These are phyloP conservation scores for Rhynchosporium agropyri DNA, from an alignment of 2,329 filamentous ascomycete genomes.

Conservation along the genomic window DNA sequence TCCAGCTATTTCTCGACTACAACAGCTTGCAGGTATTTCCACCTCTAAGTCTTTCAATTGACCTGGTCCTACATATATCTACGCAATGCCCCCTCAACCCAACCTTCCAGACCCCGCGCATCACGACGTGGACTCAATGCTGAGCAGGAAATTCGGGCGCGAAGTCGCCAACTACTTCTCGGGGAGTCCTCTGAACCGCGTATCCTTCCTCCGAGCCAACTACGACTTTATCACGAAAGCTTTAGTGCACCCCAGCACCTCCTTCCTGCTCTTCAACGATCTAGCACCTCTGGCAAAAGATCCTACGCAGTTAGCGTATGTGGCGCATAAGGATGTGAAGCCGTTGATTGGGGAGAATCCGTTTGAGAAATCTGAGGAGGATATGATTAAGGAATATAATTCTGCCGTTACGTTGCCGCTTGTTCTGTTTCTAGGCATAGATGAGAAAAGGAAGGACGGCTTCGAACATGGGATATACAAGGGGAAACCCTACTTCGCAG, in stretches of 20 bases:
- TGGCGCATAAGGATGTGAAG: conserved; percentile 68
- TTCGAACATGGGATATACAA: conserved; percentile 66
- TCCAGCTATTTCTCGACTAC: not conserved
- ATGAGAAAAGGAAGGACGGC: conserved; percentile 60
- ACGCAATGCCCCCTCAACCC: conserved; percentile 39
- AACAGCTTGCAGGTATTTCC: conserved; percentile 4
- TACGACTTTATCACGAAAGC: conserved; percentile 70
- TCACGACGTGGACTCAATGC: conserved; percentile 52
- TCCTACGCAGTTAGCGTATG: conserved; percentile 65
- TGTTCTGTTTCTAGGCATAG: conserved; percentile 82
- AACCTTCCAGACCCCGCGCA: conserved; percentile 41
- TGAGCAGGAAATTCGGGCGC: conserved; percentile 75
- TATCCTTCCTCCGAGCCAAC: conserved; percentile 76
- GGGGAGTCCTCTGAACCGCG: conserved; percentile 74
- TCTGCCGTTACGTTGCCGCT: conserved; percentile 68
- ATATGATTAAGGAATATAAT: conserved; percentile 73
- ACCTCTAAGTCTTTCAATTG: not conserved
- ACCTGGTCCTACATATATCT: not conserved
- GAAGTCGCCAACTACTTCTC: conserved; percentile 86
- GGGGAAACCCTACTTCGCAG: conserved; percentile 83
- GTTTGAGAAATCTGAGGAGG: conserved; percentile 72
- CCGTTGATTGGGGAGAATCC: conserved; percentile 71
- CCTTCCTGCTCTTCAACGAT: conserved; percentile 78
- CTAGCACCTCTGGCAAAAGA: conserved; percentile 72
- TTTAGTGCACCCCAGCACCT: conserved; percentile 64